Evolutionary conservation across 2,329 filamentous ascomycete genomes (phyloP).

Genomic region (Phyllosticta citribraziliensis): DNA sequence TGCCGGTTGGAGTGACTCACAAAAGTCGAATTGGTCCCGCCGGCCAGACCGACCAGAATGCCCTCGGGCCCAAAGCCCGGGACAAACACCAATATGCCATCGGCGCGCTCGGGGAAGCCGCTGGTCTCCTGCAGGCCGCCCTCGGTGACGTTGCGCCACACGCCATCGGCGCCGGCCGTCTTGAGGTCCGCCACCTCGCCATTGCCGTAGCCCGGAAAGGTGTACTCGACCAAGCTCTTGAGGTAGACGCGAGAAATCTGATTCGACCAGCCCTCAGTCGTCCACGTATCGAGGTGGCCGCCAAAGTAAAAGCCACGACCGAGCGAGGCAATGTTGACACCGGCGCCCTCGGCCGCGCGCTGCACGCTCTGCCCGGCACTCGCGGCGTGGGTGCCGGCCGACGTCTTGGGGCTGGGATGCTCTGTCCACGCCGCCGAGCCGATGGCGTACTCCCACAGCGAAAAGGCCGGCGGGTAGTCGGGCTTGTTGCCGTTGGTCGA

Average conservation of each 20-base stretch:
- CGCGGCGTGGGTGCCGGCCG: constrained; percentile 53
- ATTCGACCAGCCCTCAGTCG: constrained; percentile 58
- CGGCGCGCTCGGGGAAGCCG: constrained; percentile 63
- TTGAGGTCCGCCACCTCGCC: constrained; percentile 45
- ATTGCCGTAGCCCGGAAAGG: constrained; percentile 60
- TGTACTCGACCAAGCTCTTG: constrained; percentile 66
- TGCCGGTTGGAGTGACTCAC: constrained; percentile 29
- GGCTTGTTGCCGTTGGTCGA: constrained; percentile 31
- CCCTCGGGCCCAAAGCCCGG: constrained; percentile 68
- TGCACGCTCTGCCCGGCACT: constrained; percentile 49
- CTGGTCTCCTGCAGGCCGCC: constrained; percentile 56
- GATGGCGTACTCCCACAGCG: constrained; percentile 63
- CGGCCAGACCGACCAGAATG: constrained; percentile 67
- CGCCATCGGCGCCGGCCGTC: constrained; percentile 51
- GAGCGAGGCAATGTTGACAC: constrained; percentile 57
- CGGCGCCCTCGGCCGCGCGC: constrained; percentile 63
- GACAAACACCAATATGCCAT: constrained; percentile 63
- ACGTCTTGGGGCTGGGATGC: constrained; percentile 51
- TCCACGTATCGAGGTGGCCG: constrained; percentile 59
- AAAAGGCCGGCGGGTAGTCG: constrained; percentile 47
- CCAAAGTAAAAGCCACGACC: constrained; percentile 72
- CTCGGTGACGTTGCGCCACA: constrained; percentile 64
- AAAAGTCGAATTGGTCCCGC: constrained; percentile 59
- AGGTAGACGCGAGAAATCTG: constrained; percentile 56
- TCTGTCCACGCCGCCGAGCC: constrained; percentile 51